Conservation (phyloP, 192 early-diverging fungal species). For the Podochytrium sp. region DNA sequence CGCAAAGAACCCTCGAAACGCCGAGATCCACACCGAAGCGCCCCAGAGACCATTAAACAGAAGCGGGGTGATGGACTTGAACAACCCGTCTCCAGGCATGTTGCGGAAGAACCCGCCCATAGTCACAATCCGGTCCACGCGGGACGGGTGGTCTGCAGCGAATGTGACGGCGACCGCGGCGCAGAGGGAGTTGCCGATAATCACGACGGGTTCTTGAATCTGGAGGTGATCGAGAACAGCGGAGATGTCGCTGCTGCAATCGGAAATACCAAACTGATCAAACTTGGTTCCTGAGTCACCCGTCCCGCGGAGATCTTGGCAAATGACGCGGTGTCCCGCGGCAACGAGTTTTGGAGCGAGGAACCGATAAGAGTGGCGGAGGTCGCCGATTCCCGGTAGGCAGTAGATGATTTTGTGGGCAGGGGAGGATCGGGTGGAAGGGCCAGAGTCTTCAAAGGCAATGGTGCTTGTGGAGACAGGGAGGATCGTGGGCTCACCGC, state of each 20-base stretch:
- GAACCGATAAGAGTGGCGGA: conserved; percentile 35
- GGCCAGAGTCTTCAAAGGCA: conserved; percentile 27
- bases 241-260: conserved; percentile 23
- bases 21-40: conserved; percentile 23
- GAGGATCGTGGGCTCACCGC: background rate
- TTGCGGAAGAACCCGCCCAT: conserved; percentile 38
- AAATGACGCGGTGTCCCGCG: conserved; percentile 33
- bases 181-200: conserved; percentile 36
- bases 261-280: conserved; percentile 16
- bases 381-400: conserved; percentile 36
- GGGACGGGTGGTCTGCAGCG: conserved; percentile 24
- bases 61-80: conserved; percentile 24
- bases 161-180: conserved; percentile 24
- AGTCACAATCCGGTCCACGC: conserved; percentile 25
- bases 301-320: conserved; percentile 30
- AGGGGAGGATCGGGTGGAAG: background rate
- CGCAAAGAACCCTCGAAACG: conserved; percentile 29
- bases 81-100: conserved; percentile 32
- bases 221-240: conserved; percentile 27
- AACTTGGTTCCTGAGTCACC: conserved; percentile 33
- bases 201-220: conserved; percentile 18
- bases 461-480: background rate
- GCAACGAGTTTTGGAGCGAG: conserved; percentile 35
- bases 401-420: conserved; percentile 18
- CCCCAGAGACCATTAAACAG: conserved; percentile 38